Evolutionary conservation across 768 basidiomycete species (phyloP), one percentile per base, ranked within the genome.

Genomic region (Suillus luteus): DNA sequence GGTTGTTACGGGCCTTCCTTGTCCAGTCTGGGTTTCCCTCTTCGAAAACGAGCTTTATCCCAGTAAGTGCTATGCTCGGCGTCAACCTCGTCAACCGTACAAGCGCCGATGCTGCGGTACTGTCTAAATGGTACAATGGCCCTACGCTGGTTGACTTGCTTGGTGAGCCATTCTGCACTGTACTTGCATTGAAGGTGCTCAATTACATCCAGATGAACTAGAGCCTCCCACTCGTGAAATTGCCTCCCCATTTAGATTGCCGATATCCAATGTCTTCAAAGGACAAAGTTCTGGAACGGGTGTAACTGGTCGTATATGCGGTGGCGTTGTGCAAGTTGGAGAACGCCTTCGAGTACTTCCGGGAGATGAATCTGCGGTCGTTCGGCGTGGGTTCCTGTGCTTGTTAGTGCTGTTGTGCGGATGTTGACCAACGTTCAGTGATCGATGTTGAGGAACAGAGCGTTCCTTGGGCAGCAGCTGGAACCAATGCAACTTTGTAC

Each of bases 261-360:
- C 97, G 0, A 85, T 99, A 24, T 91, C 95, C 14, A 99, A 99
- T 73, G 93, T 99, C 4, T 99, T 96, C 82, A 96, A 90, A 75
- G 91, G 92, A 4, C 89, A 90, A 71, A 86, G 89, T 17, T 86
- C 92, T 2, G 86, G 91, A 2, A 86, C 85, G 5, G 91, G 88
- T 0, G 86, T 98, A 0, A 85, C 89, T 27, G 97, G 97, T 19
- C 80, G 95, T 58, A 78, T 99, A 51, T 92, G 89, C 69, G 87
- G 90, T 49, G 97, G 97, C 6, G 81, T 98, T 43, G 83, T 98
- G 4, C 96, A 98, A 76, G 91, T 95, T 2, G 96, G 97, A 2
- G 96, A 99, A 78, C 82, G 85, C 46, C 69, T 99, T 43, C 83
- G 94, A 48, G 86, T 96, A 58, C 78, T 97, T 4, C 97, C 97